phyloP scores from a whole-genome alignment of 371 early-diverging fungal genomes.

The Mortierella sp. region DNA sequence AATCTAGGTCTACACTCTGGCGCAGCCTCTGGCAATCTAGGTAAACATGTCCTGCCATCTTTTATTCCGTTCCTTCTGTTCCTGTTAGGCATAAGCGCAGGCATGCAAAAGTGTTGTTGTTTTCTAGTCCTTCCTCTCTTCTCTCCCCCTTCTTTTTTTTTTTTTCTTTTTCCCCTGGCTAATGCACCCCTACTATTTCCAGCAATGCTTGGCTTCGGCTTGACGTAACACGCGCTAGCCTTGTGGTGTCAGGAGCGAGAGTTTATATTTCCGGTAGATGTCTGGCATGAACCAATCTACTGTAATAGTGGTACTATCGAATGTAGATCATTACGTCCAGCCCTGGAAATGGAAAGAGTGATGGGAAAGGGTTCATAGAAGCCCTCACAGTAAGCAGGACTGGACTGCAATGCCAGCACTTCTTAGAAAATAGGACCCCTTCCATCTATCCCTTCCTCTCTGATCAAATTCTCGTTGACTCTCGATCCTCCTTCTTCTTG shows the following conservation, averaged over 20 bases:
- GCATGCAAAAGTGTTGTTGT: not conserved
- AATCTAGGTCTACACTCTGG: conserved; percentile 74
- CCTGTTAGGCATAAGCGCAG: not conserved
- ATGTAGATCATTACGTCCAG: not conserved
- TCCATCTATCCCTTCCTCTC: conserved; percentile 9
- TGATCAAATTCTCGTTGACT: conserved; percentile 20
- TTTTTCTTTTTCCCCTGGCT: not conserved
- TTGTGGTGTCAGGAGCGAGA: not conserved
- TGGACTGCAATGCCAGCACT: not conserved
- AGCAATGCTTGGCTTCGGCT: too few species aligned
- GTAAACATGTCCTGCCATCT: conserved; percentile 41
- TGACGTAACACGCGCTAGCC: too few species aligned
- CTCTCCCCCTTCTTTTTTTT: not conserved
- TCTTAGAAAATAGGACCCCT: not conserved
- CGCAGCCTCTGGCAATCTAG: conserved; percentile 75
- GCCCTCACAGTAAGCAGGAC: too few species aligned
- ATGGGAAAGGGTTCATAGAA: too few species aligned
- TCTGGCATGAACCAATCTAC: too few species aligned
- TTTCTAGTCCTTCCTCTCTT: not conserved
- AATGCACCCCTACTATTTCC: too few species aligned
- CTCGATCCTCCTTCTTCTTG: conserved; percentile 20
- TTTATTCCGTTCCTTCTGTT: not conserved
- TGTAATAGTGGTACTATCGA: not conserved
- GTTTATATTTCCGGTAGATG: too few species aligned
- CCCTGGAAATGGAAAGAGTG: not conserved